Evolutionary conservation across 805 yeast species (phyloP), one percentile per base, ranked within the genome.

Genomic region (Yamadazyma philogaea): DNA sequence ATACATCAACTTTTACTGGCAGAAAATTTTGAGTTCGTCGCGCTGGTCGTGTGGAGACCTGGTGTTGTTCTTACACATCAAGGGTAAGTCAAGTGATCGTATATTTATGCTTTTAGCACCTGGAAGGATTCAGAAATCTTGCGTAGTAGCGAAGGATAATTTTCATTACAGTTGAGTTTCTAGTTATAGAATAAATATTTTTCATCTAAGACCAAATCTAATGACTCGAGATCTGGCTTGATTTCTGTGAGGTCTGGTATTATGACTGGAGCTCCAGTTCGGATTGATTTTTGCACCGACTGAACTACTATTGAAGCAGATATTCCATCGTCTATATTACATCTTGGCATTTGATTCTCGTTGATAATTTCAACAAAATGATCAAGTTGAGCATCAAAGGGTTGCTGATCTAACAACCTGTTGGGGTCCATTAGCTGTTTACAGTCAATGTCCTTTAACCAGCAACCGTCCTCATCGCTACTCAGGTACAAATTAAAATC

Each of bases 331-430:
- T 59, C 64, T 12, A 64, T 64, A 17, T 56, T 56, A 47, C 73
- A 68, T 20, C 52, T 56, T 5, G 66, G 61, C 14, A 36, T 26
- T 12, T 31, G 33, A n/a, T 54, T 45, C 1, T 66, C 67, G 12
- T 48, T 51, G 20, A 68, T 56, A 35, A 68, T 50, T 36, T 64
- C 59, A 16, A 67, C 61, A 48, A 68, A 68, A 45, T 68, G 73
- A 34, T 62, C 60, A 38, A 68, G 50, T 43, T 68, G 74, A 18
- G 60, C 54, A 40, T 66, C 73, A 48, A 68, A 68, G 2, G 74
- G 73, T 41, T 57, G 44, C 17, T 35, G 34, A 12, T 36, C 21
- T 3, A 24, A 7, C 10, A 42, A 31, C 7, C 14, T 14, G 11
- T n/a, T 47, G 21, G 51, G 53, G 28, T 47, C 45, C 19, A 45